phyloP scores from a whole-genome alignment of 768 basidiomycete genomes.

The Leccinum broughii region DNA sequence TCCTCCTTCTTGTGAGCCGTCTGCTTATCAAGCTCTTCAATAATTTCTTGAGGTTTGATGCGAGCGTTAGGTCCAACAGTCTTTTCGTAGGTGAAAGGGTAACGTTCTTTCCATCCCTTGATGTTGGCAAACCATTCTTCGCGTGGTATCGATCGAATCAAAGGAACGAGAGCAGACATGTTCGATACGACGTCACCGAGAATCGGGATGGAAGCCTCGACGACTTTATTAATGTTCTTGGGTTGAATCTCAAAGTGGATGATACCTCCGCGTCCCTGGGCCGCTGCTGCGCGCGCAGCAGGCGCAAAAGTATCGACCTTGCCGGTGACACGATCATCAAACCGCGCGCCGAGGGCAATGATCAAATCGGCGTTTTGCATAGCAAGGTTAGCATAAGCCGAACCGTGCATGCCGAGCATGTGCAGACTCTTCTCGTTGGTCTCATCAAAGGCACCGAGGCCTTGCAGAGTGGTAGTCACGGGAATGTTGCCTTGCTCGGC shows the following conservation, averaged over 20 bases:
- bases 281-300: constrained; percentile 82
- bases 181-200: constrained; percentile 91
- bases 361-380: constrained; percentile 98
- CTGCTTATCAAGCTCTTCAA: constrained; percentile 87
- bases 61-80: constrained; percentile 54
- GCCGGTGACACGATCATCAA: constrained; percentile 97
- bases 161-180: constrained; percentile 76
- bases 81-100: constrained; percentile 86
- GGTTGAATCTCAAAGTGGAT: constrained; percentile 99
- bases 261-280: constrained; percentile 87
- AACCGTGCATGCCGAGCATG: constrained; percentile 99
- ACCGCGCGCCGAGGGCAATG: constrained; percentile 94
- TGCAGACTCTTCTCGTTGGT: constrained; percentile 81
- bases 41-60: constrained; percentile 96
- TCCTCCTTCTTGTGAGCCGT: constrained; percentile 81
- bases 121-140: constrained; percentile 84
- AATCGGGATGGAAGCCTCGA: constrained; percentile 91
- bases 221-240: constrained; percentile 99
- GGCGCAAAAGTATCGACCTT: constrained; percentile 90
- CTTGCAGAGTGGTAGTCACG: constrained; percentile 95
- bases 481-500: constrained; percentile 89
- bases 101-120: constrained; percentile 78
- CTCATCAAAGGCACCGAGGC: constrained; percentile 95
- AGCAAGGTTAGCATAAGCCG: constrained; percentile 94
- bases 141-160: constrained; percentile 65